A percentile compares a stretch with the other conserved stretches of the same genome.
phyloP scores from a whole-genome alignment of 176 grass and related monocot genomes.

The Hyparrhenia diplandra region DNA sequence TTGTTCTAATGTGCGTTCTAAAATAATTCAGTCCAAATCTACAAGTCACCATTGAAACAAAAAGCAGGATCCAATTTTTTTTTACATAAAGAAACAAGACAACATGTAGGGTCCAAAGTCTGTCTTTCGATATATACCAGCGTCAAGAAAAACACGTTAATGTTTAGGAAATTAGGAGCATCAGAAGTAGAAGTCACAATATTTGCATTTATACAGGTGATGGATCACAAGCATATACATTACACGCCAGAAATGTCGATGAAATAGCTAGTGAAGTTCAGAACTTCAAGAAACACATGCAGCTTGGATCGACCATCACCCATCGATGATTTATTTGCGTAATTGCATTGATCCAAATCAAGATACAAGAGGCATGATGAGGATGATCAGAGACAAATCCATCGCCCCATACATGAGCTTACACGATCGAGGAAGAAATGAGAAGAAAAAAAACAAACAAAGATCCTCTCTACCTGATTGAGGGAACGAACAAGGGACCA shows the following conservation, averaged over 20 bases:
- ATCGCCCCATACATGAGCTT: neutral
- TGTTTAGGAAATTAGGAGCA: too few species aligned
- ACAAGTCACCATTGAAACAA: neutral
- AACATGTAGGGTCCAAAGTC: neutral
- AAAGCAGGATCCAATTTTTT: neutral
- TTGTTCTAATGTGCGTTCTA: neutral
- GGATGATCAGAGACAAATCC: neutral
- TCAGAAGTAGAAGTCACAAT: neutral
- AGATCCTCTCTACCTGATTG: conserved; percentile 11
- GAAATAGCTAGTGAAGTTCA: too few species aligned
- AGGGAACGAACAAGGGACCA: neutral
- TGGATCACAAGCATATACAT: too few species aligned
- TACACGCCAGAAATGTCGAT: too few species aligned
- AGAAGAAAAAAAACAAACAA: neutral
- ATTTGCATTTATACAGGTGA: too few species aligned
- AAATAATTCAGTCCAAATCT: neutral
- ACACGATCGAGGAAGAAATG: neutral
- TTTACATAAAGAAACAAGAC: neutral
- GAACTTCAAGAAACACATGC: neutral
- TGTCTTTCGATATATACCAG: neutral
- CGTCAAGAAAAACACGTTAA: neutral
- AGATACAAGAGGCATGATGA: conserved; percentile 10
- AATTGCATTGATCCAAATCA: conserved; percentile 9
- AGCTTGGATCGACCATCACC: neutral
- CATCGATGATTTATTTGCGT: conserved; percentile 2